Conservation (phyloP, 2,329 filamentous ascomycete genomes). For the Exophiala viscosa region DNA sequence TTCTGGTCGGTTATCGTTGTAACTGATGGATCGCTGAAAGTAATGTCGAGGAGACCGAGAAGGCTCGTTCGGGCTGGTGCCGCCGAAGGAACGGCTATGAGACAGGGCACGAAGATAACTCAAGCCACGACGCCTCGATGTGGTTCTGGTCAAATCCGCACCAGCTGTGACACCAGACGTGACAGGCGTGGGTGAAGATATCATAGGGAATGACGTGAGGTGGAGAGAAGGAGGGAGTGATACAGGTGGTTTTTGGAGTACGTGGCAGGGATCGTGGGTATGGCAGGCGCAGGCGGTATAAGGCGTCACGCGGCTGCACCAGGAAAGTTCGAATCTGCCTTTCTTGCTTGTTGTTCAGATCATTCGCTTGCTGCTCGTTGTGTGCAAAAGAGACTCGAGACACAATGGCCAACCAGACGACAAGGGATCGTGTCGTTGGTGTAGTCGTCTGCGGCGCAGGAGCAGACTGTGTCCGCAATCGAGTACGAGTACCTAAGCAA, state of each 20-base stretch:
- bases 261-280: not conserved
- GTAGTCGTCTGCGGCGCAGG: no score
- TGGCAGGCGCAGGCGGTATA: not conserved
- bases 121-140: conserved; percentile 25
- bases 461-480: no score
- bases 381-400: no score
- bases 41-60: conserved; percentile 27
- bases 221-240: not conserved
- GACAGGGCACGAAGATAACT: conserved; percentile 29
- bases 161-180: conserved; percentile 19
- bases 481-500: no score
- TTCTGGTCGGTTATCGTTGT: conserved; percentile 20
- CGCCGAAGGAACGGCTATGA: conserved; percentile 23
- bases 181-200: conserved; percentile 25
- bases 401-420: no score
- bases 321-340: no score
- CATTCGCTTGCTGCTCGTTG: no score
- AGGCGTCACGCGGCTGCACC: not conserved
- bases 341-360: no score
- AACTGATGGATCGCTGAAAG: conserved; percentile 26
- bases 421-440: no score
- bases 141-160: conserved; percentile 22
- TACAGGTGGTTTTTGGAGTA: not conserved
- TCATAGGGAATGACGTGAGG: conserved; percentile 22
- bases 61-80: conserved; percentile 21